Conservation (phyloP, 148 eudicot genomes). For the Linanthus parryae region DNA sequence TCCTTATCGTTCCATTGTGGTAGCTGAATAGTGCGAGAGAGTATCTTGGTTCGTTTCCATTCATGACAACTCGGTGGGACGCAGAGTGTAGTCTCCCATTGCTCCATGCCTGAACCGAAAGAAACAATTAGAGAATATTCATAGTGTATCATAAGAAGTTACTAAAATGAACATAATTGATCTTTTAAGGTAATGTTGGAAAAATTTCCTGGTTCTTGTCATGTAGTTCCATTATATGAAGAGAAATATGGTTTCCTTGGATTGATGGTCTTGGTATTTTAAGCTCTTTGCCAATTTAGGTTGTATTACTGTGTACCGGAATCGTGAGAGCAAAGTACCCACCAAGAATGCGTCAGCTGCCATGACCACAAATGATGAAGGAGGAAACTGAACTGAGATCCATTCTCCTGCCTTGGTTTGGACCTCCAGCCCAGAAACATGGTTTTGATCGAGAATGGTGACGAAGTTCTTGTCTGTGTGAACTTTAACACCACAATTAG, state of each 20-base stretch:
- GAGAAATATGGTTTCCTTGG: not conserved
- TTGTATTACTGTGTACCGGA: not conserved
- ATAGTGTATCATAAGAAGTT: too few species aligned
- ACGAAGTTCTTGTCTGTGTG: slow-evolving; percentile 42
- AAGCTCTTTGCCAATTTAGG: too few species aligned
- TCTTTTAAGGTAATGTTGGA: not conserved
- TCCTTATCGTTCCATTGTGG: slow-evolving; percentile 33
- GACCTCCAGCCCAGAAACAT: slow-evolving; percentile 32
- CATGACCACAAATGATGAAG: slow-evolving; percentile 26
- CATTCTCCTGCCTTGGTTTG: slow-evolving; percentile 35
- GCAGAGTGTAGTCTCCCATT: slow-evolving; percentile 38
- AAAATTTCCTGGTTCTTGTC: not conserved
- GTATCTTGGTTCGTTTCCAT: slow-evolving; percentile 31
- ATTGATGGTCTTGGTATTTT: not conserved
- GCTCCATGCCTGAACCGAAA: slow-evolving; percentile 40
- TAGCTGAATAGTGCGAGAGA: slow-evolving; percentile 34
- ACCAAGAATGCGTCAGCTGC: slow-evolving; percentile 34
- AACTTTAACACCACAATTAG: slow-evolving; percentile 22
- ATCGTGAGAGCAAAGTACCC: slow-evolving; percentile 1
- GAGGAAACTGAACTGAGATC: slow-evolving; percentile 25
- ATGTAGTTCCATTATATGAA: not conserved
- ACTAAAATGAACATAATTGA: not conserved
- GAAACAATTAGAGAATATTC: too few species aligned
- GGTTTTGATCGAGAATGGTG: slow-evolving; percentile 33
- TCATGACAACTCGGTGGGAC: slow-evolving; percentile 41